Evolutionary conservation across 169 alveolate species (phyloP).

Genomic region (Plasmodium vivax): DNA sequence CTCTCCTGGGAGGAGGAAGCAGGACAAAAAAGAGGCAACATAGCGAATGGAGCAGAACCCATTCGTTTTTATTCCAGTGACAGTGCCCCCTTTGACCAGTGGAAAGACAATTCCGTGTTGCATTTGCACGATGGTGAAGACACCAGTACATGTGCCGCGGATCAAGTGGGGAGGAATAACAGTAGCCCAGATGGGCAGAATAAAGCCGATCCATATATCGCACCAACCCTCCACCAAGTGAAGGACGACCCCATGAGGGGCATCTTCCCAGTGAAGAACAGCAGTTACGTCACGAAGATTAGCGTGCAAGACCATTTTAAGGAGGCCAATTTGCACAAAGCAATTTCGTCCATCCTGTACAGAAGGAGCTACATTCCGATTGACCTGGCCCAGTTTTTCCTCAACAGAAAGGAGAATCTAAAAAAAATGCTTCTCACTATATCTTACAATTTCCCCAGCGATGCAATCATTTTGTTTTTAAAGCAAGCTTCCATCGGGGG

Average conservation of each 20-base stretch:
- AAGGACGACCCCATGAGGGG: neutral
- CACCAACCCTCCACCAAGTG: neutral
- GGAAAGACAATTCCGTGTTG: neutral
- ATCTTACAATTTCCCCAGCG: constrained; percentile 37
- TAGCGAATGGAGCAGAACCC: neutral
- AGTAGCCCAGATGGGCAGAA: neutral
- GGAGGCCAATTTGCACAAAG: neutral
- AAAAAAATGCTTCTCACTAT: constrained; percentile 34
- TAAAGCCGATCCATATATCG: neutral
- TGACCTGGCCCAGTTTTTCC: constrained; percentile 15
- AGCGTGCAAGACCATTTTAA: neutral
- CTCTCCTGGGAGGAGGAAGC: neutral
- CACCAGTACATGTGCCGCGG: neutral
- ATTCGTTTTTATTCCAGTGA: neutral
- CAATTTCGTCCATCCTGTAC: neutral
- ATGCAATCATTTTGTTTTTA: constrained; percentile 14
- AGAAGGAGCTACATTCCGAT: constrained; percentile 31
- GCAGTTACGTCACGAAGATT: neutral
- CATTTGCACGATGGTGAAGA: neutral
- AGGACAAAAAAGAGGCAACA: neutral
- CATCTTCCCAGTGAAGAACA: neutral
- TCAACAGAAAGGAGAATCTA: constrained; percentile 43
- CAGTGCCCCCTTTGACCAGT: neutral
- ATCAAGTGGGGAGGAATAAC: neutral
- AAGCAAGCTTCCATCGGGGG: constrained; percentile 46